Percentiles rank a stretch among this genome's conserved stretches.
Evolutionary conservation across 2,329 filamentous ascomycete species (phyloP).

Genomic region (Dactylellina sp.): DNA sequence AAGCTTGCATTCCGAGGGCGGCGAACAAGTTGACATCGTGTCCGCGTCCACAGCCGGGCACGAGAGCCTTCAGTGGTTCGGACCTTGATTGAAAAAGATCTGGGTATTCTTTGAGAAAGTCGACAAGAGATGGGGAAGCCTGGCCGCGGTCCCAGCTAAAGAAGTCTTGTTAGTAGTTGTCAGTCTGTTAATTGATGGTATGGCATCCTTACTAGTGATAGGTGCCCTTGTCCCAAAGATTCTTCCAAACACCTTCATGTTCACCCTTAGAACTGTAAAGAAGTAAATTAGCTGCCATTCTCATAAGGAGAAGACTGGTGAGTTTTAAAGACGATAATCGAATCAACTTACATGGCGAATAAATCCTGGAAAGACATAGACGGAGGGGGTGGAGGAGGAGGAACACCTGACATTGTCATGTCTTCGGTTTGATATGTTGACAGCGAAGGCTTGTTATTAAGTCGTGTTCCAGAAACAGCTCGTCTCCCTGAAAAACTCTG

Average conservation of each 20-base stretch:
- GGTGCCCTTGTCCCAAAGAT: constrained; percentile 41
- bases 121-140: constrained; percentile 69
- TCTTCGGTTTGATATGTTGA: constrained; percentile 23
- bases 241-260: constrained; percentile 39
- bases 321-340: no score
- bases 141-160: constrained; percentile 70
- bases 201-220: constrained; percentile 44
- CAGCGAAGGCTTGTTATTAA: constrained; percentile 41
- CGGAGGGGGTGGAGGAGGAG: constrained; percentile 18
- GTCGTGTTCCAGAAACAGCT: constrained; percentile 24
- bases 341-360: constrained; percentile 34
- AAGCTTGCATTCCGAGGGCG: constrained; percentile 80
- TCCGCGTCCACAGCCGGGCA: constrained; percentile 82
- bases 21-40: constrained; percentile 83
- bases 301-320: no score
- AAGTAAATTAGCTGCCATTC: neutral
- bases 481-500: constrained; percentile 10
- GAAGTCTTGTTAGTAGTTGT: constrained; percentile 9
- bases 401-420: constrained; percentile 13
- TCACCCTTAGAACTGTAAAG: constrained; percentile 30
- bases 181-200: neutral
- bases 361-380: constrained; percentile 40
- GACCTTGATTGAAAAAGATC: constrained; percentile 61
- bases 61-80: constrained; percentile 70
- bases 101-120: constrained; percentile 67